Percentiles rank a stretch among this genome's conserved stretches.
Evolutionary conservation across 2,329 filamentous ascomycete genomes (phyloP).

Genomic region (Fusarium nisikadoi): DNA sequence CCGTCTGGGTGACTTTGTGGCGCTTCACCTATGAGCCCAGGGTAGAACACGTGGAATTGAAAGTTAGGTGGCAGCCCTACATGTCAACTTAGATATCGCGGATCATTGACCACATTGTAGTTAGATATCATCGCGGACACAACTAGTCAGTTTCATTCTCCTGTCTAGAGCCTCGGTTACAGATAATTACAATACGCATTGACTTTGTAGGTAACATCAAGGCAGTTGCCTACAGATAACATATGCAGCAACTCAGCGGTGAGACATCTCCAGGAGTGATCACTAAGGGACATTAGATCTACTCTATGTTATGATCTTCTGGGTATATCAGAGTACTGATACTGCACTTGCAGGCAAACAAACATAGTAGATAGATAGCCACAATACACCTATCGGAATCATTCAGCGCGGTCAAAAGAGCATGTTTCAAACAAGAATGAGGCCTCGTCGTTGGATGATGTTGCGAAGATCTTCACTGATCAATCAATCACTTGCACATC

Average conservation of each 20-base stretch:
- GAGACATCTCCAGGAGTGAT: not conserved
- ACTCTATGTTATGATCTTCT: not conserved
- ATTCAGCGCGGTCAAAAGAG: not conserved
- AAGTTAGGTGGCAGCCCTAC: conserved; percentile 22
- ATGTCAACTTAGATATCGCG: conserved; percentile 5
- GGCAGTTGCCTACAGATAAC: not conserved
- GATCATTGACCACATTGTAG: conserved; percentile 21
- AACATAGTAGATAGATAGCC: not conserved
- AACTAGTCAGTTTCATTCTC: conserved; percentile 24
- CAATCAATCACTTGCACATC: conserved; percentile 7
- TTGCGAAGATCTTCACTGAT: conserved; percentile 22
- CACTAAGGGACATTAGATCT: not conserved
- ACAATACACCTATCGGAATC: not conserved
- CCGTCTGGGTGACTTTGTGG: not conserved
- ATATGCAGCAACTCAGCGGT: not conserved
- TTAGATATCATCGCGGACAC: conserved; percentile 8
- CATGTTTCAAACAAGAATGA: conserved; percentile 27
- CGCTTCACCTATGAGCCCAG: not conserved
- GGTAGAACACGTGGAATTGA: conserved; percentile 17
- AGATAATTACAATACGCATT: not conserved
- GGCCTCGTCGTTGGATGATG: conserved; percentile 9
- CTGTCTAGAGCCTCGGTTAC: conserved; percentile 7
- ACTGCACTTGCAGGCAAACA: not conserved
- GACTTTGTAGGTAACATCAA: not conserved
- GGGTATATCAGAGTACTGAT: not conserved